Evolutionary conservation across 225 moss, liverwort and hornwort species (phyloP).

Genomic region (Polytrichum formosum): DNA sequence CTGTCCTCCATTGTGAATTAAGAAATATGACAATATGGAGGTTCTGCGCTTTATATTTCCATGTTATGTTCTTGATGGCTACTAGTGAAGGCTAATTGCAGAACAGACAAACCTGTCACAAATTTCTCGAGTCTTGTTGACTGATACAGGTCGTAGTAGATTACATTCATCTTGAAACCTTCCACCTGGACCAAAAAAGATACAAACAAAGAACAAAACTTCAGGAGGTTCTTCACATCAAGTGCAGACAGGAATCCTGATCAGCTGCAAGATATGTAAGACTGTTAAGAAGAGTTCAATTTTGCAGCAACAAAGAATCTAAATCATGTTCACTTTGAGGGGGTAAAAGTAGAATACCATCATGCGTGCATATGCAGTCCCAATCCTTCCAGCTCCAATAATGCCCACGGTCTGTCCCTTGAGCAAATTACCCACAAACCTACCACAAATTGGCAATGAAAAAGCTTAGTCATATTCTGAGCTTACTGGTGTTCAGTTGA

Average conservation of each 20-base stretch:
- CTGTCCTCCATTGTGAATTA: no score
- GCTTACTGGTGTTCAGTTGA: no score
- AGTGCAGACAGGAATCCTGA: slow-evolving; percentile 1
- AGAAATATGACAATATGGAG: no score
- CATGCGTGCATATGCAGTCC: slow-evolving; percentile 96
- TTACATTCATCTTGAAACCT: slow-evolving; percentile 99
- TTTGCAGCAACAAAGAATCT: no score
- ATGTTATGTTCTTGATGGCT: no score
- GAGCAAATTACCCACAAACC: slow-evolving; percentile 92
- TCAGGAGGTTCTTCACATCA: not conserved
- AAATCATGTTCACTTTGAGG: not conserved
- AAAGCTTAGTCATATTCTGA: not conserved
- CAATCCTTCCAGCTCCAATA: slow-evolving; percentile 95
- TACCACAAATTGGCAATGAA: slow-evolving; percentile 12
- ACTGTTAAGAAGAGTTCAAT: no score
- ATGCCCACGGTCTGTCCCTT: slow-evolving; percentile 98
- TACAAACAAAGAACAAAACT: not conserved
- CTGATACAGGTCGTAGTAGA: slow-evolving; percentile 94
- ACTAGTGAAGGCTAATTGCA: not conserved
- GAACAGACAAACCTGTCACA: slow-evolving; percentile 58
- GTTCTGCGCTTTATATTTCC: no score
- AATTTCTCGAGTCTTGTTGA: slow-evolving; percentile 77
- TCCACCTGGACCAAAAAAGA: slow-evolving; percentile 50
- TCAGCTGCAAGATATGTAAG: not conserved
- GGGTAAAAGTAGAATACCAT: slow-evolving; percentile 48